Evolutionary conservation across 192 early-diverging fungal species (phyloP).

Genomic region (Coemansia sp.): DNA sequence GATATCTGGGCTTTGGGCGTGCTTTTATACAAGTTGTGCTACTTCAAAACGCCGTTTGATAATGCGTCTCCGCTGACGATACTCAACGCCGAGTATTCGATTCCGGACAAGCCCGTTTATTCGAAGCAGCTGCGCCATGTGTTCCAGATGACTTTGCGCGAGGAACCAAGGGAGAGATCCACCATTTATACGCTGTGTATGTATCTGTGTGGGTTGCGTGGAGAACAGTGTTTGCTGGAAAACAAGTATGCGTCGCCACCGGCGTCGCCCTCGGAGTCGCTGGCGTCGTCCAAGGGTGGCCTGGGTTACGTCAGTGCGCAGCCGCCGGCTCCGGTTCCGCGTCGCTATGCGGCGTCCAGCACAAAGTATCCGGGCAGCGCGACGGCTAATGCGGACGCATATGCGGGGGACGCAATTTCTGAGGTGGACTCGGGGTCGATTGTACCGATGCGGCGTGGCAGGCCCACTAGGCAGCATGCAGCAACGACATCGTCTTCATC

Average conservation of each 20-base stretch:
- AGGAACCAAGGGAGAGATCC: slow-evolving; percentile 72
- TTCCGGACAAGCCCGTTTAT: slow-evolving; percentile 75
- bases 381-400: slow-evolving; percentile 23
- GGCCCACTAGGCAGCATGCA: slow-evolving; percentile 58
- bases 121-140: slow-evolving; percentile 59
- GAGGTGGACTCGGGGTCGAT: slow-evolving; percentile 53
- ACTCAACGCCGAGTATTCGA: slow-evolving; percentile 80
- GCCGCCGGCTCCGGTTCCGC: slow-evolving; percentile 20
- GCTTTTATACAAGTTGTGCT: slow-evolving; percentile 94
- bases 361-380: slow-evolving; percentile 20
- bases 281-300: neutral
- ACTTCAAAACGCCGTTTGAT: slow-evolving; percentile 94
- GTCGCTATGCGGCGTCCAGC: slow-evolving; percentile 34
- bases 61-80: slow-evolving; percentile 85
- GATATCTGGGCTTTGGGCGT: slow-evolving; percentile 88
- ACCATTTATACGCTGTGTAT: slow-evolving; percentile 81
- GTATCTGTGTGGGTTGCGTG: slow-evolving; percentile 62
- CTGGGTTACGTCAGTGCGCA: slow-evolving; percentile 18
- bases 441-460: slow-evolving; percentile 88
- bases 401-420: neutral
- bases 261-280: slow-evolving; percentile 10
- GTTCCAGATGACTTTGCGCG: slow-evolving; percentile 73
- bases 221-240: slow-evolving; percentile 44
- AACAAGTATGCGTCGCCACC: slow-evolving; percentile 46
- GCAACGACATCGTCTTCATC: neutral